These are phyloP conservation scores for Nemania sp. DNA, from an alignment of 2,329 filamentous ascomycete species.

Conservation along the genomic window DNA sequence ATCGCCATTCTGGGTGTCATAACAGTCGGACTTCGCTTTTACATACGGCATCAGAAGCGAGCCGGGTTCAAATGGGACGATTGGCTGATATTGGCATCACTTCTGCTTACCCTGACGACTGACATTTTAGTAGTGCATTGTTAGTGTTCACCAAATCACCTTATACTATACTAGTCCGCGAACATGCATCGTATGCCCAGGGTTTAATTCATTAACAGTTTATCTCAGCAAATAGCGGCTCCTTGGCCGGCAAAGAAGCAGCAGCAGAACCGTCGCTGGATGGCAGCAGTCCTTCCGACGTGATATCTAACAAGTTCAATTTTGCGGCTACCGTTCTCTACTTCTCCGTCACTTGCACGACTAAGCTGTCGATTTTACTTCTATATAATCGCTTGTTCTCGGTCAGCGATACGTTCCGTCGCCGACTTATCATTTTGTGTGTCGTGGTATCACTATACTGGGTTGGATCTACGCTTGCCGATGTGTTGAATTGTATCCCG, in stretches of 20 bases:
- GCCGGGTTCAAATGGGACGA: constrained; percentile 18
- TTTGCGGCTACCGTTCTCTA: constrained; percentile 26
- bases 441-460: constrained; percentile 24
- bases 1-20: constrained; percentile 12
- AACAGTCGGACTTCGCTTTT: constrained; percentile 17
- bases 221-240: too few relatives aligned
- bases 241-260: too few relatives aligned
- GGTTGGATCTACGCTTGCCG: constrained; percentile 27
- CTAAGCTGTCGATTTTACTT: constrained; percentile 35
- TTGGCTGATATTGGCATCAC: constrained; percentile 17
- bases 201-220: too few relatives aligned
- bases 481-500: constrained; percentile 29
- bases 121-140: constrained; percentile 15
- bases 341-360: constrained; percentile 33
- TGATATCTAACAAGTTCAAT: background rate
- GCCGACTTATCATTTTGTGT: constrained; percentile 16
- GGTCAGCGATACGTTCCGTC: constrained; percentile 27
- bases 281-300: too few relatives aligned
- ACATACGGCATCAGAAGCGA: constrained; percentile 10
- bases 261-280: too few relatives aligned
- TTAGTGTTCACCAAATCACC: background rate
- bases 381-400: constrained; percentile 33
- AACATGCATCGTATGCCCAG: too few relatives aligned
- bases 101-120: constrained; percentile 11
- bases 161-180: too few relatives aligned